Percentiles rank a stretch among this genome's conserved stretches.
Conservation (phyloP, 2,329 filamentous ascomycete genomes). For the Orbilia ellipsospora region DNA sequence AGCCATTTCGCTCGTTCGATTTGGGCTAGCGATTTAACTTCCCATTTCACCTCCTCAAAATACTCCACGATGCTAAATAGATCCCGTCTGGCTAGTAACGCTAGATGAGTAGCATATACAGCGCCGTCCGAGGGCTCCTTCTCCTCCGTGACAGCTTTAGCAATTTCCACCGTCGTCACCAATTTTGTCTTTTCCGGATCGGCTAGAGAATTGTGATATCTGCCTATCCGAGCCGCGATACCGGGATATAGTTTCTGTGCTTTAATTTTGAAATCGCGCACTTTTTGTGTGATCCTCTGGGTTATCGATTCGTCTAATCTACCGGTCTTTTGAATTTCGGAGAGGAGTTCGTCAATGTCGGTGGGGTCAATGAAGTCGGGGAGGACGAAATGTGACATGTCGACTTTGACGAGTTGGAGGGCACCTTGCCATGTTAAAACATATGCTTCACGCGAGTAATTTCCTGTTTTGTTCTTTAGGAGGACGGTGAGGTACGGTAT, state of each 20-base stretch:
- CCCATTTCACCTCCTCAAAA: conserved; percentile 65
- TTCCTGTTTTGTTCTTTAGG: conserved; percentile 45
- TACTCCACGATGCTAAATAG: conserved; percentile 65
- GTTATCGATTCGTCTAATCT: conserved; percentile 22
- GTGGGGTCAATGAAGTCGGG: conserved; percentile 28
- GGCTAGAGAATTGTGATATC: conserved; percentile 49
- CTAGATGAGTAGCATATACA: conserved; percentile 77
- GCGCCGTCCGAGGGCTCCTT: conserved; percentile 65
- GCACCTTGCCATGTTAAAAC: conserved; percentile 31
- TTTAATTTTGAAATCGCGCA: conserved; percentile 48
- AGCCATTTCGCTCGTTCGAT: conserved; percentile 48
- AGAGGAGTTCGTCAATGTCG: conserved; percentile 20
- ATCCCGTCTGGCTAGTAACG: conserved; percentile 70
- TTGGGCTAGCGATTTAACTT: conserved; percentile 69
- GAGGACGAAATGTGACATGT: conserved; percentile 43
- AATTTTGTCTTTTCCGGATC: conserved; percentile 25
- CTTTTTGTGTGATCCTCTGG: conserved; percentile 33
- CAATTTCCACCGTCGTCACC: conserved; percentile 55
- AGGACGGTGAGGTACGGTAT: conserved; percentile 30
- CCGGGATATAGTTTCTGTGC: conserved; percentile 47
- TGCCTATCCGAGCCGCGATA: conserved; percentile 32
- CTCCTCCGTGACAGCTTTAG: conserved; percentile 57
- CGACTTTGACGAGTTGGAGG: conserved; percentile 19
- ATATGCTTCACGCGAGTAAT: conserved; percentile 46
- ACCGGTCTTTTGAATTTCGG: conserved; percentile 21